Percentiles rank a stretch among this genome's conserved stretches.
These are phyloP conservation scores for Cubamyces lactineus DNA, from an alignment of 768 basidiomycete genomes.

Conservation along the genomic window DNA sequence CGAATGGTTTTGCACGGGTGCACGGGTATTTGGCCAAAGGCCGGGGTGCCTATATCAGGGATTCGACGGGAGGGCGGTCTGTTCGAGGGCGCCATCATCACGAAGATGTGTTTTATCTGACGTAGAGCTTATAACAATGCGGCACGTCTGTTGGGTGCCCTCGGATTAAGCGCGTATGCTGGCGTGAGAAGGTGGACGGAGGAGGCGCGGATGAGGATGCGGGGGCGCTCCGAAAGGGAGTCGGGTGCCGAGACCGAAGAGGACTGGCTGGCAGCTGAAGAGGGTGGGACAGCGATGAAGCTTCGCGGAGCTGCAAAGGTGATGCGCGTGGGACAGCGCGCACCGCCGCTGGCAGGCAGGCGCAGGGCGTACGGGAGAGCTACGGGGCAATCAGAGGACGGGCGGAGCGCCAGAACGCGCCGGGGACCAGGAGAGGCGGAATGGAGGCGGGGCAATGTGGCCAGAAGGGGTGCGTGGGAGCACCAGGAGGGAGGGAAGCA, in stretches of 20 bases:
- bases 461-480: background rate
- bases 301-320: conserved; percentile 7
- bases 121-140: no score
- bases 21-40: no score
- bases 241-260: background rate
- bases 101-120: no score
- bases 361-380: background rate
- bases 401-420: background rate
- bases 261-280: background rate
- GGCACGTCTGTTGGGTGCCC: background rate
- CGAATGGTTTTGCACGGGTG: no score
- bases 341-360: no score
- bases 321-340: conserved; percentile 1
- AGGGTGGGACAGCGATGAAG: conserved; percentile 1
- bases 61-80: no score
- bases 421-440: no score
- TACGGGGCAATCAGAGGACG: background rate
- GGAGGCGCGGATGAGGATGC: background rate
- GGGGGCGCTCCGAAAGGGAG: background rate
- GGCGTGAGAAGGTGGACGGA: background rate
- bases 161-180: background rate
- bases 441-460: background rate
- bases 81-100: no score
- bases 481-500: background rate
- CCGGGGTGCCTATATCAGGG: no score